Base-by-base conservation (phyloP, 2,329 filamentous ascomycete species). In the Lachnellula willkommii region DNA sequence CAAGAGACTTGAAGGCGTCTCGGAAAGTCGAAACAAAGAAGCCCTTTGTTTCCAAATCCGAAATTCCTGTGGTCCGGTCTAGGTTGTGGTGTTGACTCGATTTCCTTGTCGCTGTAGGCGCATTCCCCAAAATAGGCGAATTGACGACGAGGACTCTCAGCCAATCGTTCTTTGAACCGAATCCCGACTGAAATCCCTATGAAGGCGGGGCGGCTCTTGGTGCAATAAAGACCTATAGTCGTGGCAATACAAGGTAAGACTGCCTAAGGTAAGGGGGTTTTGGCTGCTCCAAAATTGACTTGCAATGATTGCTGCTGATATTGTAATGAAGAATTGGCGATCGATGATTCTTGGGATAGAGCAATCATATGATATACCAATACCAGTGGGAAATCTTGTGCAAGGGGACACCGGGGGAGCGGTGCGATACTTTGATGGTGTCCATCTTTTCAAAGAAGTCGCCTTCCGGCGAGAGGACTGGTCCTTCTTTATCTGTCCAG, bases 371-470 rank as follows among this genome's bases (percentile, higher is more conserved):
- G 60, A 61, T 59, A 63, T 60, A 65, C 52, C 50, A 57, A 53
- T 56, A 59, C 15, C 55, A 56, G 55, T 36, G 58, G 35, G 43
- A 52, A 26, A 49, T 60, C 54, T 46, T 56, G 57, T 58, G 61
- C 64, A 65, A 66, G 59, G 63, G 64, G 63, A 64, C 57, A 63
- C 59, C 58, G 51, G 52, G 55, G 59, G 57, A 60, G 58, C 53
- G 43, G 42, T 57, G 50, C 45, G 53, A 50, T 53, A 50, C 26
- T 53, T 61, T 63, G 59, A 60, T 56, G 62, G 58, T 65, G 60
- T 54, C 64, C 66, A 65, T 67, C 60, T 63, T 61, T 60, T 50
- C 20, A 59, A 63, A 65, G 63, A 64, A 65, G 54, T 62, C 55
- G 60, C 62, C 61, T 62, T 57, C 42, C 42, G 53, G 54, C 36